phyloP scores from a whole-genome alignment of 2,329 filamentous ascomycete species.

The Chalaropsis thielavioides region DNA sequence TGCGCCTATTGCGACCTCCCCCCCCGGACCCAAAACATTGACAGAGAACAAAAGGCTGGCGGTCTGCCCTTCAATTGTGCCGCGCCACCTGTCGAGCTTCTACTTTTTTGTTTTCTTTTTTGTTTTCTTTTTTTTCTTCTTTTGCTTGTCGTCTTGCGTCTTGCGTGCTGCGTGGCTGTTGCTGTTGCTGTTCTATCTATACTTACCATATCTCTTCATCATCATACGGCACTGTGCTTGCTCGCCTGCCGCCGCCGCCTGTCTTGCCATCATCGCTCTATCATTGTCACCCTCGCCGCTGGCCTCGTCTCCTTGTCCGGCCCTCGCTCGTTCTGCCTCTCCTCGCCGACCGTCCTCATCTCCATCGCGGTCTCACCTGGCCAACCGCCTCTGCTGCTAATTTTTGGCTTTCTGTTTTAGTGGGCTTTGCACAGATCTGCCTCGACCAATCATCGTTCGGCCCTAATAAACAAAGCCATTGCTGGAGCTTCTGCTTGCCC shows the following conservation, averaged over 20 bases:
- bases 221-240: background rate
- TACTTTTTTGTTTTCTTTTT: slow-evolving; percentile 1
- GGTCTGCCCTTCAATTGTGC: slow-evolving; percentile 18
- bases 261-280: background rate
- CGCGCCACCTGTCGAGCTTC: background rate
- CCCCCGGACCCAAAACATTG: slow-evolving; percentile 15
- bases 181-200: background rate
- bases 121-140: slow-evolving; percentile 2
- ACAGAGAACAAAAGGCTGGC: slow-evolving; percentile 25
- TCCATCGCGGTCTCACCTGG: background rate
- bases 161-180: background rate
- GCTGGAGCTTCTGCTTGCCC: background rate
- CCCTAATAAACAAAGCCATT: background rate
- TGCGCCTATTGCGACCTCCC: background rate
- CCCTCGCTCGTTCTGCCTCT: background rate
- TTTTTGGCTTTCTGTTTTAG: background rate
- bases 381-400: background rate
- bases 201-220: background rate
- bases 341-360: background rate
- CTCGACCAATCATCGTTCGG: background rate
- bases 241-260: background rate
- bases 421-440: background rate
- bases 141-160: background rate
- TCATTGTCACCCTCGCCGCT: background rate
- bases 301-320: background rate